phyloP scores from a whole-genome alignment of 805 yeast species.

The Spathaspora passalidarum region DNA sequence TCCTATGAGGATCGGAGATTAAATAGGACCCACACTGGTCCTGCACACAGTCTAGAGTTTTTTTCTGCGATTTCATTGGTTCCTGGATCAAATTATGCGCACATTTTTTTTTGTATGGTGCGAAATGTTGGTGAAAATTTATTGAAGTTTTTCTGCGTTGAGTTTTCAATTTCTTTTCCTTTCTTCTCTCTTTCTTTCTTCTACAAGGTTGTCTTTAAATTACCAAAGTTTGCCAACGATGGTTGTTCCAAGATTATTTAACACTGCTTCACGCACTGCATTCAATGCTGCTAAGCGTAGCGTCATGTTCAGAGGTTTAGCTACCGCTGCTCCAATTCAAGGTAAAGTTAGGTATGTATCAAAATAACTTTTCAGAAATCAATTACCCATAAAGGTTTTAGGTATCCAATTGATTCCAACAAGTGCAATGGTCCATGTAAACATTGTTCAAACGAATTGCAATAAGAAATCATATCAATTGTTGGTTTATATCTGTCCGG shows the following conservation, averaged over 20 bases:
- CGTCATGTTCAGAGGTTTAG: slow-evolving; percentile 72
- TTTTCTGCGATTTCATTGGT: slow-evolving; percentile 5
- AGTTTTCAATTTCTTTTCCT: slow-evolving; percentile 1
- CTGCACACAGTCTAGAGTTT: slow-evolving; percentile 1
- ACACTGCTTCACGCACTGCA: slow-evolving; percentile 74
- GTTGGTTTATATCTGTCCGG: too few relatives aligned
- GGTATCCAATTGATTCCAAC: neutral
- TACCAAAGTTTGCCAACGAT: slow-evolving; percentile 27
- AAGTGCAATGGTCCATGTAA: too few relatives aligned
- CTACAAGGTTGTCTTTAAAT: slow-evolving; percentile 12
- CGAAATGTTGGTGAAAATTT: neutral
- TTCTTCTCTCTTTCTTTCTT: neutral
- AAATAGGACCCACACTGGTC: neutral
- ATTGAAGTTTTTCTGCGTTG: neutral
- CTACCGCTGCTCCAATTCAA: slow-evolving; percentile 67
- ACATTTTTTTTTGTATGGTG: neutral
- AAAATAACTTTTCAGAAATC: neutral
- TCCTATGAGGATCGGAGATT: neutral
- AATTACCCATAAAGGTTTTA: neutral
- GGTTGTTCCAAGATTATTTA: slow-evolving; percentile 57
- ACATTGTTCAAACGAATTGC: too few relatives aligned
- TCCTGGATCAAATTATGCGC: neutral
- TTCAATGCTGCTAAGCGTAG: slow-evolving; percentile 86
- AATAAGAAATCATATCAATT: too few relatives aligned
- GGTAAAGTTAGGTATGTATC: slow-evolving; percentile 87